Percentiles rank a stretch among this genome's conserved stretches.
Evolutionary conservation across 2,329 filamentous ascomycete genomes (phyloP).

Genomic region (Penicillium oxalicum): DNA sequence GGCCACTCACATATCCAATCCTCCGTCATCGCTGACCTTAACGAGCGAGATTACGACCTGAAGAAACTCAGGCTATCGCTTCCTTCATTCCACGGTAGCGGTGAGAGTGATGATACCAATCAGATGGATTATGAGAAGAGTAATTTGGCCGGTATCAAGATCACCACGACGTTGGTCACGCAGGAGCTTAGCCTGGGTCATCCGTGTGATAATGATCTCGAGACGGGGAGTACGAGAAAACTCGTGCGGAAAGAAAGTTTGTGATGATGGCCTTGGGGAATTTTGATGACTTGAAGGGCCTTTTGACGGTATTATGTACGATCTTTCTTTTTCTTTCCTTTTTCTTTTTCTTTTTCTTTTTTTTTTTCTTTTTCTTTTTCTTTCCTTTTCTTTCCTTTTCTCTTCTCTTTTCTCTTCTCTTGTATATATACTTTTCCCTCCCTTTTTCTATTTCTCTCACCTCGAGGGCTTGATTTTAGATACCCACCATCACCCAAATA

Average conservation of each 20-base stretch:
- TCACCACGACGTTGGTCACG: slow-evolving; percentile 26
- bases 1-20: slow-evolving; percentile 17
- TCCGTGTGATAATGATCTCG: slow-evolving; percentile 7
- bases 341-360: not conserved
- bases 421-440: too few species aligned
- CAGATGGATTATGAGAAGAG: slow-evolving; percentile 3
- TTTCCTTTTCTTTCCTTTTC: not conserved
- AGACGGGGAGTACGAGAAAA: slow-evolving; percentile 20
- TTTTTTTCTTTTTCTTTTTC: not conserved
- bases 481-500: too few species aligned
- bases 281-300: not conserved
- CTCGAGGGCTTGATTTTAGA: too few species aligned
- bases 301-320: not conserved
- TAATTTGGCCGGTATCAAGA: slow-evolving; percentile 19
- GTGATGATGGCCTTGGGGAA: slow-evolving; percentile 4
- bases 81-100: not conserved
- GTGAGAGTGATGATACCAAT: not conserved
- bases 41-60: slow-evolving; percentile 11
- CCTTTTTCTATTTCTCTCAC: too few species aligned
- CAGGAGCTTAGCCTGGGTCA: slow-evolving; percentile 15
- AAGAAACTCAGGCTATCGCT: slow-evolving; percentile 9
- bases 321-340: not conserved
- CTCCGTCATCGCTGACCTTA: slow-evolving; percentile 16
- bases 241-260: slow-evolving; percentile 17
- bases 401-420: not conserved